Base-by-base conservation (phyloP, 306 rosid genomes). In the Senna tora region DNA sequence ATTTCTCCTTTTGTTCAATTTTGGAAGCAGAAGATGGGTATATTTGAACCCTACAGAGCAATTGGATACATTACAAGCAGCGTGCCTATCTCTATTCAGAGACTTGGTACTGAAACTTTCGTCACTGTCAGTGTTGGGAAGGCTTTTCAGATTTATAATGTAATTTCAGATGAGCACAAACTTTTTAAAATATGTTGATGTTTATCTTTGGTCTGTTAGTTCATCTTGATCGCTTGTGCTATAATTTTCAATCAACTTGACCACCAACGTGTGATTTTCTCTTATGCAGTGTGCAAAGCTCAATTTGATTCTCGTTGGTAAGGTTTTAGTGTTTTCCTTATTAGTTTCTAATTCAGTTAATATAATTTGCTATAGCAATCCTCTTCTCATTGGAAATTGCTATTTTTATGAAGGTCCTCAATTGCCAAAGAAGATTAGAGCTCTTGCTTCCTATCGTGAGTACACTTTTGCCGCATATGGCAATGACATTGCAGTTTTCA, bases 91-190 rank as follows among this genome's bases (percentile, higher is more conserved):
- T 83, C 97, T 17, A 60, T 94, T 65, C 97, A 94, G 81, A 79
- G 97, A 51, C 85, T 91, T 11, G 97, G 97, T 69, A 91, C 91
- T 43, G 97, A 94, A 82, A 88, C 95, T 75, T 94, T 94, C 75
- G 87, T 91, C 79, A 86, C 96, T 4, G 91, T 91, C 78, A 83
- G 87, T 65, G 94, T 89, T 3, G 98, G 97, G 55, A 91, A 91
- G 55, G 91, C 98, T 32, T 94, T 94, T 82, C 98, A 94, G 65
- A 81, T 94, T 73, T 94, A 86, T 70, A 87, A 94, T 25, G 98
- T 93, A 88, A 65, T 65, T 28, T 52, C 58, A 8, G 9, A 36
- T 10, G 9, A 11, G 22, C 7, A 9, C 16, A 6, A 0, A 2
- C 0, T 7, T 28, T 53, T 20, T 15, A 55, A 9, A 34, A 59